Base-by-base conservation (phyloP, 2,329 filamentous ascomycete species). In the Colletotrichum musae region DNA sequence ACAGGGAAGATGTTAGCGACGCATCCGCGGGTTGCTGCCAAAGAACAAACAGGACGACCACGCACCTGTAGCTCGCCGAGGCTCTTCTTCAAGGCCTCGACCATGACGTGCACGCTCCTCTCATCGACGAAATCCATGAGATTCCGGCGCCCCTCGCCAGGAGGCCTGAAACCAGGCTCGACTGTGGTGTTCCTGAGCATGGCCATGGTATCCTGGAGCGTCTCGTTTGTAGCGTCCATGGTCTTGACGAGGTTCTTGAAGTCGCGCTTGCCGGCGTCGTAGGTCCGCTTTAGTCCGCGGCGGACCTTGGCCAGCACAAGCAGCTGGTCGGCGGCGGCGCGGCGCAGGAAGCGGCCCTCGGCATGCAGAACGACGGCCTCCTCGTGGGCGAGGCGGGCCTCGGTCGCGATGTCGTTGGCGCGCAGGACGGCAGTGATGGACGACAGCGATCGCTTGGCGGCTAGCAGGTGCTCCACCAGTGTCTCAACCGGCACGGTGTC, bases 391-490 rank as follows among this genome's bases (percentile, higher is more conserved):
- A 87, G 84, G 41, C 94, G 91, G 5, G 94, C 94, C 15, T 89
- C 85, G 21, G 89, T 94, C 52, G 96, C 92, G 64, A 98, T 91
- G 76, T 97, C 93, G 77, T 96, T 95, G 72, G 94, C 95, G 69
- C 93, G 93, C 77, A 93, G 91, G 59, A 98, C 94, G 70, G 93
- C 91, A 50, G 87, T 89, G 78, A 97, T 94, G 12, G 94, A 94
- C 16, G 93, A 93, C 5, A 98, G 87, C 1, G 95, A 95, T 52
- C 94, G 90, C 79, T 98, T 98, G 9, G 95, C 93, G 36, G 92
- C 91, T 48, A 98, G 89, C 43, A 98, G 91, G 81, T 97, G 91
- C 61, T 90, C 88, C 64, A 98, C 93, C 51, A 98, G 89, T 26
- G 89, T 90, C 74, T 97, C 94, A 76, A 97, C 88, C 26, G 87